A percentile compares a stretch with the other conserved stretches of the same genome.
Conservation (phyloP, 179 eudicot genomes). For the Patellifolia procumbens region DNA sequence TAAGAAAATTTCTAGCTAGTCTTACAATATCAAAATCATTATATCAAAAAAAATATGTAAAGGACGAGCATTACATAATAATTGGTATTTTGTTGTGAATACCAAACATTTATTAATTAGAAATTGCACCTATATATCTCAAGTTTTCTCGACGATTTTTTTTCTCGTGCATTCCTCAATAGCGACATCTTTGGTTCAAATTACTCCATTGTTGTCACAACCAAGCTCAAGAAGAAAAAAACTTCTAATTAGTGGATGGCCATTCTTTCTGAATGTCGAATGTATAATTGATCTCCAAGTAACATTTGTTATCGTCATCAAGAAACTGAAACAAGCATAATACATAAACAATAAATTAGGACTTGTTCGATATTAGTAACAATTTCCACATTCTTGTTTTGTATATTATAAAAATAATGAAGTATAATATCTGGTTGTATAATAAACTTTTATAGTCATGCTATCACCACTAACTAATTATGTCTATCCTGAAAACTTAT, state of each 20-base stretch:
- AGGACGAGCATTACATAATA: constrained; percentile 6
- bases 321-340: constrained; percentile 31
- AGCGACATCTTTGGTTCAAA: not conserved
- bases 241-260: not conserved
- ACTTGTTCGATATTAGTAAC: too few relatives aligned
- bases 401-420: too few relatives aligned
- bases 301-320: constrained; percentile 41
- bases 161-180: not conserved
- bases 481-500: too few relatives aligned
- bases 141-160: not conserved
- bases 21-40: not conserved
- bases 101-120: constrained; percentile 9
- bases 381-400: too few relatives aligned
- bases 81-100: not conserved
- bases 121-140: constrained; percentile 8
- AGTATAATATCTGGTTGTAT: too few relatives aligned
- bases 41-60: constrained; percentile 3
- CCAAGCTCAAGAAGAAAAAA: not conserved
- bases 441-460: too few relatives aligned
- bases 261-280: constrained; percentile 40
- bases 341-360: not conserved
- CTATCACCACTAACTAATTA: too few relatives aligned
- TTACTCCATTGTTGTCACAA: constrained; percentile 8
- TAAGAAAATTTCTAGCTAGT: not conserved
- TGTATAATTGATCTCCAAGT: constrained; percentile 39